Percentiles rank a stretch among this genome's conserved stretches.
These are phyloP conservation scores for Rhizopus stolonifer DNA, from an alignment of 371 early-diverging fungal genomes.

Conservation along the genomic window DNA sequence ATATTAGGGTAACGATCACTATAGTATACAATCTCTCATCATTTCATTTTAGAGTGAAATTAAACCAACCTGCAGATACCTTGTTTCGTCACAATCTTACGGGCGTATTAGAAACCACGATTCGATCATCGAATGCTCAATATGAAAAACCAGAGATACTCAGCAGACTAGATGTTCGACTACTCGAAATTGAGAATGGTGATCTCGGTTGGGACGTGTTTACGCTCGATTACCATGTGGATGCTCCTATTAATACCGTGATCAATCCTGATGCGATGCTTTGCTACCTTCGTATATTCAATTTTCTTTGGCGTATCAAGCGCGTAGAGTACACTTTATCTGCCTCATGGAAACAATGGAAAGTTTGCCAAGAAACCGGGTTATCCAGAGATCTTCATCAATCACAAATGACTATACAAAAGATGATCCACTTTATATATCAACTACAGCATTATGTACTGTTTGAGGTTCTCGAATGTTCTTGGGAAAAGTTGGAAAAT, in stretches of 20 bases:
- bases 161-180: slow-evolving; percentile 74
- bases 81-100: slow-evolving; percentile 89
- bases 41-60: slow-evolving; percentile 35
- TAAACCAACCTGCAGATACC: slow-evolving; percentile 73
- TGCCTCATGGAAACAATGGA: slow-evolving; percentile 77
- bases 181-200: slow-evolving; percentile 67
- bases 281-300: slow-evolving; percentile 79
- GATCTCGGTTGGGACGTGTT: slow-evolving; percentile 94
- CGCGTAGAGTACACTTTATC: slow-evolving; percentile 83
- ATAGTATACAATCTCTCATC: not conserved
- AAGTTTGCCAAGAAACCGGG: slow-evolving; percentile 41
- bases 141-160: slow-evolving; percentile 81
- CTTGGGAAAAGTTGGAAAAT: slow-evolving; percentile 82
- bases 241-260: slow-evolving; percentile 85
- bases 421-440: slow-evolving; percentile 93
- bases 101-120: slow-evolving; percentile 80
- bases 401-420: slow-evolving; percentile 66
- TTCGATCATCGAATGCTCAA: slow-evolving; percentile 89
- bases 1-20: slow-evolving; percentile 17
- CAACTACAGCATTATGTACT: slow-evolving; percentile 88
- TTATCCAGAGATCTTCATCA: slow-evolving; percentile 57
- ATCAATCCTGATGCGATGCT: slow-evolving; percentile 74
- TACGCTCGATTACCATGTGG: slow-evolving; percentile 81
- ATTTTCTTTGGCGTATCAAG: slow-evolving; percentile 89
- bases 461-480: slow-evolving; percentile 86